Evolutionary conservation across 805 yeast genomes (phyloP).

Genomic region (Saturnispora kantuleensis): DNA sequence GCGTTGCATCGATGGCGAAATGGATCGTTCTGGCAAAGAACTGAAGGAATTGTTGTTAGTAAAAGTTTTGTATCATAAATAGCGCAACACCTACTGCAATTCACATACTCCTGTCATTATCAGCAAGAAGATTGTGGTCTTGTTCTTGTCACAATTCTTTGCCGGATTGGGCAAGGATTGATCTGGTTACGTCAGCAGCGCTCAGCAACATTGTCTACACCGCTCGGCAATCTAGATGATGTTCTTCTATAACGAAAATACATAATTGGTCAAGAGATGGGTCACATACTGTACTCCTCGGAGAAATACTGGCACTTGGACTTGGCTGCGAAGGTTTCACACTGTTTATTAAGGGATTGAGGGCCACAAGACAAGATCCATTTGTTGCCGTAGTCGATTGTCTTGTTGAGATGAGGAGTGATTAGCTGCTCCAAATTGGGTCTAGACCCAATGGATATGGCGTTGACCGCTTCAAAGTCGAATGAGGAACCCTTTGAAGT

Average conservation of each 20-base stretch:
- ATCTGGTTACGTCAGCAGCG: no score
- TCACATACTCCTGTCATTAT: conserved; percentile 4
- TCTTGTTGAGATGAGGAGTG: conserved; percentile 19
- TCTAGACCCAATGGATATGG: conserved; percentile 27
- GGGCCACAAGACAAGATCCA: conserved; percentile 60
- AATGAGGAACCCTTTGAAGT: not conserved
- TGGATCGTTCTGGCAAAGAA: conserved; percentile 39
- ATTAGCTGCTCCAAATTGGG: conserved; percentile 34
- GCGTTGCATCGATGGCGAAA: conserved; percentile 45
- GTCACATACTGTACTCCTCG: conserved; percentile 30
- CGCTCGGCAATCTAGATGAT: no score
- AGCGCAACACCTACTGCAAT: not conserved
- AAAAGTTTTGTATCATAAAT: not conserved
- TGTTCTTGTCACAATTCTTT: no score
- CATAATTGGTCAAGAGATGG: not conserved
- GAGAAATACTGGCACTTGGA: conserved; percentile 31
- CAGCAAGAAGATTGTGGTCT: no score
- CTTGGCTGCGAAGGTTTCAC: conserved; percentile 28
- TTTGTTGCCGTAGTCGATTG: conserved; percentile 29
- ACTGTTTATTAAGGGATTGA: conserved; percentile 31
- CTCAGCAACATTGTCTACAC: no score
- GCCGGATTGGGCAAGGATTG: no score
- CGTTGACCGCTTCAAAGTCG: conserved; percentile 7
- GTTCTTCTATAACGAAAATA: no score
- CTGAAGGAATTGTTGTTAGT: not conserved